phyloP scores from a whole-genome alignment of 768 basidiomycete species.

The Rhizopogon vesiculosus region DNA sequence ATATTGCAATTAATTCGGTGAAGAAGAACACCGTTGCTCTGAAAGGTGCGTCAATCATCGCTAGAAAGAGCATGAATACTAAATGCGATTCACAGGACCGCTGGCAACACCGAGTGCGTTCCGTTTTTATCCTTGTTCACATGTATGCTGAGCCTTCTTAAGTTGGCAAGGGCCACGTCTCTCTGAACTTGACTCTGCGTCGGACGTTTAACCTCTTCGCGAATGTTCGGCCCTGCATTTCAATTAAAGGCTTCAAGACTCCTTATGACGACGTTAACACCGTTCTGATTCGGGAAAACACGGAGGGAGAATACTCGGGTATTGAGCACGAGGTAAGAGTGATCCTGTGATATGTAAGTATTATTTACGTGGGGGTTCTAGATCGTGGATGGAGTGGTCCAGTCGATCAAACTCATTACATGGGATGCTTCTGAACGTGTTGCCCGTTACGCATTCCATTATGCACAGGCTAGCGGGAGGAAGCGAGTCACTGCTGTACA shows the following conservation, averaged over 20 bases:
- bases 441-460: slow-evolving; percentile 97
- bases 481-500: slow-evolving; percentile 97
- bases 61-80: slow-evolving; percentile 2
- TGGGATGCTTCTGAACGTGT: slow-evolving; percentile 99
- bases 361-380: slow-evolving; percentile 26
- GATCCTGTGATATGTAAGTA: slow-evolving; percentile 1
- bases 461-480: slow-evolving; percentile 83
- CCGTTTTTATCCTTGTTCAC: slow-evolving; percentile 3
- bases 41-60: slow-evolving; percentile 60
- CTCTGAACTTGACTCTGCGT: slow-evolving; percentile 93
- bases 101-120: slow-evolving; percentile 93
- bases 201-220: slow-evolving; percentile 98
- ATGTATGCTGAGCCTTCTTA: slow-evolving; percentile 10
- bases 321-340: slow-evolving; percentile 91
- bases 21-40: slow-evolving; percentile 97
- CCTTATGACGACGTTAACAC: slow-evolving; percentile 98
- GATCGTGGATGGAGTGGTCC: slow-evolving; percentile 96
- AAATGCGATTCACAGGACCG: slow-evolving; percentile 53
- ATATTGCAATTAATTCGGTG: slow-evolving; percentile 83
- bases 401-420: slow-evolving; percentile 99
- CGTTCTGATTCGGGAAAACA: slow-evolving; percentile 98
- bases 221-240: slow-evolving; percentile 95
- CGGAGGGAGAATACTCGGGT: slow-evolving; percentile 99
- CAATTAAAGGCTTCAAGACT: slow-evolving; percentile 96
- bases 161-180: slow-evolving; percentile 99